Evolutionary conservation across 2,329 filamentous ascomycete genomes (phyloP), one percentile per base, ranked within the genome.

Genomic region (Botrytis fragariae): DNA sequence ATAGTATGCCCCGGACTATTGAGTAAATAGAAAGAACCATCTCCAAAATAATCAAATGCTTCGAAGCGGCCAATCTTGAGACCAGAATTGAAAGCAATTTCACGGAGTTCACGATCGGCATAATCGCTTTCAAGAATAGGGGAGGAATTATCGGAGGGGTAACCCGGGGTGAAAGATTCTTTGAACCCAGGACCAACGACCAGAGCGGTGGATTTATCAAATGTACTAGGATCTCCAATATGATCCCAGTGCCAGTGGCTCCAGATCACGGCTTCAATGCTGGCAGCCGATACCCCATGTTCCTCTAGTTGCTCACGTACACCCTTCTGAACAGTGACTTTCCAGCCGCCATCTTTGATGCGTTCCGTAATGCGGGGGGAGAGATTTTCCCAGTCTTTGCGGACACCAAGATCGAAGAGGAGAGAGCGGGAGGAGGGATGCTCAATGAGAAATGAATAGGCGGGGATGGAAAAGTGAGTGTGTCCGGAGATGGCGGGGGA

Each of bases 21-120:
- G 0, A 86, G 76, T 1, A 90, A 81, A 77, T 88, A 89, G 75
- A 90, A 87, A 35, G 81, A 84, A 0, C 87, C 87, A 77, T 90
- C 87, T 4, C 84, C 84, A 72, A 88, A 89, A 77, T 84, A 89
- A 77, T 90, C 87, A 39, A 82, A 79, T 2, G 86, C 85, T 45
- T 81, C 76, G 76, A 86, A 86, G 9, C 81, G 77, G 2, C 84
- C 85, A 29, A 86, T 83, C 74, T 82, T 80, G 5, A 84, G 76
- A 35, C 74, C 65, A 12, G 77, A 73, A 63, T 79, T 42, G 67
- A 77, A 78, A 25, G 32, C 6, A 32, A 77, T 71, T 44, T 77
- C 77, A n/a, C 73, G 65, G 18, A 81, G 69, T 18, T 77, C 75
- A n/a, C 77, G 79, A 48, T 79, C 79, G 72, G 71, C 74, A 69